Evolutionary conservation across 306 rosid species (phyloP).

Genomic region (Lagenaria siceraria): DNA sequence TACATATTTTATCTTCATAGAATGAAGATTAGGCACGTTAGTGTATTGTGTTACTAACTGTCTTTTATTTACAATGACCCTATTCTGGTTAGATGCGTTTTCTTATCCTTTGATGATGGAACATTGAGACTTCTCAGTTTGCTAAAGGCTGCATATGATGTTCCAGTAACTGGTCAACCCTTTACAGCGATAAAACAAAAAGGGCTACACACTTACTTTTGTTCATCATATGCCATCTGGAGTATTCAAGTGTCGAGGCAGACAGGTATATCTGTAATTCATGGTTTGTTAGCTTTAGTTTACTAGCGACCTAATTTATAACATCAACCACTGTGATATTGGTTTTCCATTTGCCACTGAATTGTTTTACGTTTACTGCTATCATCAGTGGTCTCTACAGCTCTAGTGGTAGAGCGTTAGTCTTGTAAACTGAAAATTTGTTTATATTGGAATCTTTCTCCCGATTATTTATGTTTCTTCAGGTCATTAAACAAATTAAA

Average conservation of each 20-base stretch:
- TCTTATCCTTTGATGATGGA: conserved; percentile 88
- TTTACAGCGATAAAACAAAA: conserved; percentile 50
- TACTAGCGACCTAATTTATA: background rate
- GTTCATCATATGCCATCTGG: conserved; percentile 72
- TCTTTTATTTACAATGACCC: background rate
- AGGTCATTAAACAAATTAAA: background rate
- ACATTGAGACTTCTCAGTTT: conserved; percentile 69
- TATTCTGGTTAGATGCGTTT: conserved; percentile 43
- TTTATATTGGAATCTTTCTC: background rate
- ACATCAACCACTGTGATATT: background rate
- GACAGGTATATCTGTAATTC: conserved; percentile 43
- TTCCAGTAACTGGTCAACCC: conserved; percentile 59
- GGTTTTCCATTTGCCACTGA: background rate
- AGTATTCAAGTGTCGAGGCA: conserved; percentile 63
- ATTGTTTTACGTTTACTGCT: background rate
- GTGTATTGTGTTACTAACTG: background rate
- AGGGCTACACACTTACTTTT: conserved; percentile 39
- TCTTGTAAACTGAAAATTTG: background rate
- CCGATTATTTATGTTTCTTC: background rate
- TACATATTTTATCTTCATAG: conserved; percentile 15
- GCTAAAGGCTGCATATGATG: conserved; percentile 59
- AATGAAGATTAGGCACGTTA: background rate
- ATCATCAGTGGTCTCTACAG: background rate
- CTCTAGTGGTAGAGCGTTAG: background rate
- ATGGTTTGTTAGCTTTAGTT: background rate